A percentile compares a stretch with the other conserved stretches of the same genome.
Conservation (phyloP, 495 filamentous ascomycete species). For the Daldinia bambusicola region DNA sequence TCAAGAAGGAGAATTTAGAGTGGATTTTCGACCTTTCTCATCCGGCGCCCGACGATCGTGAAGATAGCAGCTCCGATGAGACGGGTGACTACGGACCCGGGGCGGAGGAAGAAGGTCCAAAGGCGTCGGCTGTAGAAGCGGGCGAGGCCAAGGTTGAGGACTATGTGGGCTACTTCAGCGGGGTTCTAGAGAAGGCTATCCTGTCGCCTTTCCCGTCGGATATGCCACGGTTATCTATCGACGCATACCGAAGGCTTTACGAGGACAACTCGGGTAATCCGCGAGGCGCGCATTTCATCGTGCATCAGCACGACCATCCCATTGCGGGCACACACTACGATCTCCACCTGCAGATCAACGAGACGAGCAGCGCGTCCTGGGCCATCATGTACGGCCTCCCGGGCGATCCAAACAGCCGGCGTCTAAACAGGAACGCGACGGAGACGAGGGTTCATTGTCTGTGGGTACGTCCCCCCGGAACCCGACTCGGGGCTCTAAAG, state of each 20-base stretch:
- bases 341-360: slow-evolving; percentile 72
- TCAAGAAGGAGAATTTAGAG: slow-evolving; percentile 51
- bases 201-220: slow-evolving; percentile 40
- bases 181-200: slow-evolving; percentile 50
- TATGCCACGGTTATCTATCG: slow-evolving; percentile 55
- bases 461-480: slow-evolving; percentile 61
- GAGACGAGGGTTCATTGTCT: slow-evolving; percentile 74
- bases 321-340: slow-evolving; percentile 73
- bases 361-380: slow-evolving; percentile 70
- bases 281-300: slow-evolving; percentile 68
- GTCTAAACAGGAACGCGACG: slow-evolving; percentile 69
- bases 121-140: slow-evolving; percentile 65
- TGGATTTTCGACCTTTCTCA: slow-evolving; percentile 46
- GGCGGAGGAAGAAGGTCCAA: slow-evolving; percentile 12
- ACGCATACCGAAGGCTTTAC: slow-evolving; percentile 64
- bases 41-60: slow-evolving; percentile 20
- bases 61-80: slow-evolving; percentile 25
- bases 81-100: slow-evolving; percentile 1
- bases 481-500: neutral
- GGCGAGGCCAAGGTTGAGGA: slow-evolving; percentile 63
- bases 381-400: slow-evolving; percentile 74
- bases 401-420: slow-evolving; percentile 68
- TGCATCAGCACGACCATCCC: slow-evolving; percentile 78
- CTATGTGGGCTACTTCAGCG: slow-evolving; percentile 64
- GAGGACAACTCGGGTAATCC: slow-evolving; percentile 54